Conservation (phyloP, 352 stramenopile genomes). For the Phytopythium litorale region DNA sequence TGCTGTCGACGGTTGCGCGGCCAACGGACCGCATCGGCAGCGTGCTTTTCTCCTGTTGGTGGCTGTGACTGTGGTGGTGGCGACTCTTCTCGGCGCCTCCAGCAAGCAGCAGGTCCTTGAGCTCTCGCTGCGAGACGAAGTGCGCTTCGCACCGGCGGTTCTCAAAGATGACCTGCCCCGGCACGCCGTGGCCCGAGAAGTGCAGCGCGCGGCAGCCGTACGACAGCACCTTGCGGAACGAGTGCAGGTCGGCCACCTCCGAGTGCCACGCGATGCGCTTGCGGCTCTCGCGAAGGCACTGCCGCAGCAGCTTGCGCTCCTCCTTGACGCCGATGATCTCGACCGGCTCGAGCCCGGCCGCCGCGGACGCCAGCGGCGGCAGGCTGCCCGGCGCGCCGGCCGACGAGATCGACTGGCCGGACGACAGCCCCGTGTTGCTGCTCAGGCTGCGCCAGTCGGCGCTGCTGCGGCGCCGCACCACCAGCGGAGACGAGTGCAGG, state of each 20-base stretch:
- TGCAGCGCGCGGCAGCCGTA: slow-evolving; percentile 75
- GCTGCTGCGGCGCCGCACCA: slow-evolving; percentile 55
- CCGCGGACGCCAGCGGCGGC: slow-evolving; percentile 3
- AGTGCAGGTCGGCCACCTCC: slow-evolving; percentile 76
- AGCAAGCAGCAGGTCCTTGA: slow-evolving; percentile 69
- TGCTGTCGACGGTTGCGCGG: not conserved
- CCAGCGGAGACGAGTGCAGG: slow-evolving; percentile 80
- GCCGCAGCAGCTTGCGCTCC: slow-evolving; percentile 68
- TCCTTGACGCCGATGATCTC: slow-evolving; percentile 84
- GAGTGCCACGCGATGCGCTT: slow-evolving; percentile 70
- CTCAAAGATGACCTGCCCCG: slow-evolving; percentile 80
- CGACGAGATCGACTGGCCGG: too few relatives aligned
- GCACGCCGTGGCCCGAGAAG: slow-evolving; percentile 76
- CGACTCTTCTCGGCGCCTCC: slow-evolving; percentile 34
- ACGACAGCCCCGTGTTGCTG: not conserved
- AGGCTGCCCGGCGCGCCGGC: slow-evolving; percentile 7
- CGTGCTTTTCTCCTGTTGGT: not conserved
- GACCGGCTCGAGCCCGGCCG: slow-evolving; percentile 59
- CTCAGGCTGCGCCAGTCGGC: slow-evolving; percentile 63
- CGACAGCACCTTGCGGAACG: slow-evolving; percentile 76
- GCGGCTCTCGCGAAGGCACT: slow-evolving; percentile 65
- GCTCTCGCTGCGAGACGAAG: slow-evolving; percentile 78
- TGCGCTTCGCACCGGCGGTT: slow-evolving; percentile 76
- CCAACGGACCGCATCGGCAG: not conserved
- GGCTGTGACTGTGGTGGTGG: slow-evolving; percentile 8